These are phyloP conservation scores for Lentinula raphanica DNA, from an alignment of 768 basidiomycete genomes.

Conservation along the genomic window DNA sequence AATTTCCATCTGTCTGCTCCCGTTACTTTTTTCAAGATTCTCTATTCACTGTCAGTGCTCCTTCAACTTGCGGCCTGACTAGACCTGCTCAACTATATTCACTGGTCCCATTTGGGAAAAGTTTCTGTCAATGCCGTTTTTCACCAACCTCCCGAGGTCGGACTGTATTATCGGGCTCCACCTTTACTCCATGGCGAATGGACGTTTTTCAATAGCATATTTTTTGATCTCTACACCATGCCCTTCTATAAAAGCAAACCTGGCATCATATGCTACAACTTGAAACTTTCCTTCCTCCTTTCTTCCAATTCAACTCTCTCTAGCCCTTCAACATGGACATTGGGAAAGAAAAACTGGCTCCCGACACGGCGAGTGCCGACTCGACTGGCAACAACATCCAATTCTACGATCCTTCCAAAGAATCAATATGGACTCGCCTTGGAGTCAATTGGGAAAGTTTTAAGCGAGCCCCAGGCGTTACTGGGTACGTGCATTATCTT, in stretches of 20 bases:
- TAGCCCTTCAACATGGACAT: neutral
- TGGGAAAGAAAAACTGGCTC: constrained; percentile 2
- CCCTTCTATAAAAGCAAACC: neutral
- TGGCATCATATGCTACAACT: neutral
- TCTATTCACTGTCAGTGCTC: no score
- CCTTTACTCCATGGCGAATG: neutral
- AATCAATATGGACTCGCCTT: constrained; percentile 38
- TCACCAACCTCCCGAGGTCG: neutral
- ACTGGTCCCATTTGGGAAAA: no score
- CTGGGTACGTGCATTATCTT: constrained; percentile 29
- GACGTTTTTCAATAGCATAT: neutral
- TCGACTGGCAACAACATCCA: constrained; percentile 8
- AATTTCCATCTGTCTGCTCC: no score
- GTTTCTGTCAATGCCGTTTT: no score
- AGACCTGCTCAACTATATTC: no score
- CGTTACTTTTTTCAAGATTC: neutral
- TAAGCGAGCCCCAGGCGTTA: constrained; percentile 42
- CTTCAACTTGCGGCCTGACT: no score
- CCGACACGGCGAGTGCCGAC: neutral
- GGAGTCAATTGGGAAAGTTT: constrained; percentile 39
- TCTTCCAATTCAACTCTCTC: neutral
- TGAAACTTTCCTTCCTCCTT: neutral
- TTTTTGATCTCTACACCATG: neutral
- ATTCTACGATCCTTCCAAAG: constrained; percentile 45
- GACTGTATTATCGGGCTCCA: neutral